Evolutionary conservation across 495 filamentous ascomycete genomes (phyloP), one percentile per base, ranked within the genome.

Genomic region (Chaetomium fimeti): DNA sequence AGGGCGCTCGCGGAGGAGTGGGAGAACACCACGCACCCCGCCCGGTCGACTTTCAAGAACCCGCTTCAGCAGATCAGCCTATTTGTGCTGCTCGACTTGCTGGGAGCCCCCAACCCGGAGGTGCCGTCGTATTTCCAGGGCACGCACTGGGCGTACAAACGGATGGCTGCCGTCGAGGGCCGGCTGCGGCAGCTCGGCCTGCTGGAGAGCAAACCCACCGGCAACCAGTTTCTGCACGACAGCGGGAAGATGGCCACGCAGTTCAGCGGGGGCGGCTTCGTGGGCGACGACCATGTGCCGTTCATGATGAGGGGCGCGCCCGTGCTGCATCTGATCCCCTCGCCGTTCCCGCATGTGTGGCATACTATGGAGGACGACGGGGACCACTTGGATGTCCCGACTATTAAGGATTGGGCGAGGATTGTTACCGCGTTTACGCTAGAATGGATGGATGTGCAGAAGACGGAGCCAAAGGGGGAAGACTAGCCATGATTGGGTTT

Each of bases 141-240:
- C 4, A 96, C 92, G 2, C 92, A 97, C 68, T 96, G 93, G 92
- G 91, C 92, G 0, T 97, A 97, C 71, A 78, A 85, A 67, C 81
- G 78, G 43, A 82, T 97, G 75, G 86, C 87, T 0, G 70, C 71
- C 5, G 71, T 93, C 20, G 92, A 96, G 76, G 69, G 77, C 9
- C 86, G 90, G 5, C 77, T 97, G 60, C 83, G 89, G n/a, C 71
- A 76, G 18, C 59, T 80, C 22, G 69, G 70, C 18, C 55, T 82
- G 32, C 66, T 82, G 12, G 68, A 76, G 63, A 75, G 73, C 42
- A 66, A 69, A 40, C 66, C 73, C 9, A 61, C 55, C 20, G 20
- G 5, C n/a, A 58, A 65, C 18, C 70, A 72, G 18, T 82, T 82
- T 48, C 51, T 89, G 43, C 66, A 78, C 9, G 83, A 90, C 60